phyloP scores from a whole-genome alignment of 129 eudicot species.

The Gnaphalium uliginosum region DNA sequence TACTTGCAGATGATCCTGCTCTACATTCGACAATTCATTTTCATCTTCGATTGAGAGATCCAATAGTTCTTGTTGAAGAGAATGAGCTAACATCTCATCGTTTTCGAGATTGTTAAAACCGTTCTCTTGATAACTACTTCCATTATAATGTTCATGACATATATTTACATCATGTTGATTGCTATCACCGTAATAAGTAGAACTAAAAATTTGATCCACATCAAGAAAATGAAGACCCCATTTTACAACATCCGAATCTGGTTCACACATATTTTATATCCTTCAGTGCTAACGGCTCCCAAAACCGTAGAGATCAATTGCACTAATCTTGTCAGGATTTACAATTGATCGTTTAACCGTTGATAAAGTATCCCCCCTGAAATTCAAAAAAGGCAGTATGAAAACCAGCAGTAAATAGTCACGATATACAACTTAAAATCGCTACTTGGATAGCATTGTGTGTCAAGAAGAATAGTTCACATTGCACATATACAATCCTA shows the following conservation, averaged over 20 bases:
- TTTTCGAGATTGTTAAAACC: constrained; percentile 42
- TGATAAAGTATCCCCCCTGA: constrained; percentile 18
- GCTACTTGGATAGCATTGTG: not conserved
- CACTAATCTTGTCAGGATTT: not conserved
- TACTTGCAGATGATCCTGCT: constrained; percentile 36
- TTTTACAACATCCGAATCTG: constrained; percentile 61
- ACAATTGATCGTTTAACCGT: constrained; percentile 6
- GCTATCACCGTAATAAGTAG: constrained; percentile 62
- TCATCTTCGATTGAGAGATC: constrained; percentile 59
- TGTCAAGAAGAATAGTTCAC: not conserved
- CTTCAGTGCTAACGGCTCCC: constrained; percentile 14
- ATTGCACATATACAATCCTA: not conserved
- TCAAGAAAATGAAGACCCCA: constrained; percentile 71
- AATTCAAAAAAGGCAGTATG: not conserved
- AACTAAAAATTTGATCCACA: constrained; percentile 59
- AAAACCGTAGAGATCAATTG: not conserved
- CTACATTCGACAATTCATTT: constrained; percentile 40
- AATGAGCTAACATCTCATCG: constrained; percentile 64
- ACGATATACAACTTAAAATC: not conserved
- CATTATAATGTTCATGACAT: constrained; percentile 50
- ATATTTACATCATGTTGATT: constrained; percentile 62
- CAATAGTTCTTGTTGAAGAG: constrained; percentile 79
- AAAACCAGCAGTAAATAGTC: not conserved
- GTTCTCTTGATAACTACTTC: constrained; percentile 40
- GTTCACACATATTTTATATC: constrained; percentile 48